Conservation (phyloP, 2,329 filamentous ascomycete species). For the Davidsoniella australis region DNA sequence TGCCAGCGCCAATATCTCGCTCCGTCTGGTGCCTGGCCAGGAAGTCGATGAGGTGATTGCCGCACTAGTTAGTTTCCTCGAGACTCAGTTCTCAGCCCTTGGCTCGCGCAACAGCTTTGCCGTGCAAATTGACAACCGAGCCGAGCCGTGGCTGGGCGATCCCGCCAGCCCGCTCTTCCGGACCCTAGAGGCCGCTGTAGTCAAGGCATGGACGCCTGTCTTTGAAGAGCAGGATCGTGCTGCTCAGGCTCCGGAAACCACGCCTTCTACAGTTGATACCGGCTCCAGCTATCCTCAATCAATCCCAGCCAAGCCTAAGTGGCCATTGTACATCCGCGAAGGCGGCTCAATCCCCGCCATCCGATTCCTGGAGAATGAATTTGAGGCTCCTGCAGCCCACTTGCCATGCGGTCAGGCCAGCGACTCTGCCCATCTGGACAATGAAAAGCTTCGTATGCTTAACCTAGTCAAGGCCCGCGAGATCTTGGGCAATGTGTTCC, state of each 20-base stretch:
- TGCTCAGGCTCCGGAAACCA: background rate
- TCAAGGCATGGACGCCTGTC: slow-evolving; percentile 61
- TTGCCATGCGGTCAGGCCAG: slow-evolving; percentile 89
- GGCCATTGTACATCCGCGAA: slow-evolving; percentile 73
- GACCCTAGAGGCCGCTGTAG: slow-evolving; percentile 70
- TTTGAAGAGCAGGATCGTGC: slow-evolving; percentile 19
- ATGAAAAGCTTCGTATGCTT: slow-evolving; percentile 73
- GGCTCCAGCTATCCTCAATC: slow-evolving; percentile 1
- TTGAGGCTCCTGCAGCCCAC: slow-evolving; percentile 77
- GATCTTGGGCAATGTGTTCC: slow-evolving; percentile 79
- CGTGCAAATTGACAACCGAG: slow-evolving; percentile 78
- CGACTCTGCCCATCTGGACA: slow-evolving; percentile 85
- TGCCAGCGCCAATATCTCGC: slow-evolving; percentile 73
- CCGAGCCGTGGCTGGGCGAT: slow-evolving; percentile 91
- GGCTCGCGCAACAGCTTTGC: slow-evolving; percentile 66
- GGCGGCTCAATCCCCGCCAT: slow-evolving; percentile 92
- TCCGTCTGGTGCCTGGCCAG: slow-evolving; percentile 87
- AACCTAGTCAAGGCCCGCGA: slow-evolving; percentile 85
- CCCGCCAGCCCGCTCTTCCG: slow-evolving; percentile 81
- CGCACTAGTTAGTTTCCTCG: slow-evolving; percentile 48
- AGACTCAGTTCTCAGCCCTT: slow-evolving; percentile 53
- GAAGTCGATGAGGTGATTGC: slow-evolving; percentile 62
- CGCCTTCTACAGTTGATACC: slow-evolving; percentile 11
- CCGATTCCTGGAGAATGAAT: slow-evolving; percentile 85
- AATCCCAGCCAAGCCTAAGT: slow-evolving; percentile 24